Evolutionary conservation across 2,329 filamentous ascomycete genomes (phyloP), one percentile per base, ranked within the genome.

Genomic region (Phialophora tarda): DNA sequence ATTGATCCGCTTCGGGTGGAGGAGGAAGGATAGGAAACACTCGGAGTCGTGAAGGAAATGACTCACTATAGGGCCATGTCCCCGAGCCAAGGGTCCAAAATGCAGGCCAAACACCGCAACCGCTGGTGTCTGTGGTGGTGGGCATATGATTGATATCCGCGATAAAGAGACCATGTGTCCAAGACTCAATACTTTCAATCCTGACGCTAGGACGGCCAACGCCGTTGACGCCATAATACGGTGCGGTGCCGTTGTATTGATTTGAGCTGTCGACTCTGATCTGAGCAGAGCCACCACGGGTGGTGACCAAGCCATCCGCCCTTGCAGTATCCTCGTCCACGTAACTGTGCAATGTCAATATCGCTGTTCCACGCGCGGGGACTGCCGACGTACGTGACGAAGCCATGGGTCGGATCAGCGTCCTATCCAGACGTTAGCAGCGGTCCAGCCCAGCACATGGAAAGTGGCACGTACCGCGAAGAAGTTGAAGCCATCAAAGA

Each of bases 401-500:
- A 84, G 24, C 83, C 83, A 59, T 81, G 77, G 4, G 81, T 82
- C 0, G 82, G 82, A 71, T 85, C 83, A 2, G 77, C 65, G 0
- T 75, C 56, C 67, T 69, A 41, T 32, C n/a, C 21, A 54, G 12
- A 12, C n/a, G 57, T 65, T 44, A 68, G 63, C 41, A 62, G 30
- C 5, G 23, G 41, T 26, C 26, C 44, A n/a, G 12, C 23, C 44
- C 14, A 6, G 28, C 10, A 28, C 48, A 23, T 32, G 48, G n/a
- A 12, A 30, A 23, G 11, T 34, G 26, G 14, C 21, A 34, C 67
- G 4, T 53, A 69, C 77, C 5, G 76, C 77, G 65, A 78, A 81
- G 73, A 84, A 83, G 59, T 80, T 77, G 73, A 84, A 85, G 59
- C 80, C 77, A 41, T 81, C 76, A 67, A 85, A 82, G 74, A 85